Conservation (phyloP, 2,329 filamentous ascomycete species). For the Fusarium gaditjirri region DNA sequence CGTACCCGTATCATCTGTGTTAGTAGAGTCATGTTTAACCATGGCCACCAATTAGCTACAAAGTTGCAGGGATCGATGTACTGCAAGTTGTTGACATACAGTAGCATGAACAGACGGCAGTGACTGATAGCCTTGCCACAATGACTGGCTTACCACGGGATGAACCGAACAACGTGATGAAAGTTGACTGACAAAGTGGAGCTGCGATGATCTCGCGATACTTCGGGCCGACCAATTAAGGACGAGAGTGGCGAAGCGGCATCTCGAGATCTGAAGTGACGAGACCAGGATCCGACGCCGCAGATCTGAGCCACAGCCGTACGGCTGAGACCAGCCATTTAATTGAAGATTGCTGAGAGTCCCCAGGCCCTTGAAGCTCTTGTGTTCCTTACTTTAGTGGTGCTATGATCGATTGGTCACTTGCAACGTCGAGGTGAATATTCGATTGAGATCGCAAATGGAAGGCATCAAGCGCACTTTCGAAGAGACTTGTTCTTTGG, state of each 20-base stretch:
- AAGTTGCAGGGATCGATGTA: neutral
- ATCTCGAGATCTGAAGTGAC: neutral
- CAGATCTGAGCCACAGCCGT: neutral
- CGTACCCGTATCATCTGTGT: too few relatives aligned
- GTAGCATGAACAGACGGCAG: neutral
- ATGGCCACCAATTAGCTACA: too few relatives aligned
- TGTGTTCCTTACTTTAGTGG: neutral
- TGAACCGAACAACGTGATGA: rapidly evolving
- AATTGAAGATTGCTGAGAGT: neutral
- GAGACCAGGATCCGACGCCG: neutral
- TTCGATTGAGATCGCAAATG: rapidly evolving
- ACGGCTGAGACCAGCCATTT: neutral
- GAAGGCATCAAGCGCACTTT: neutral
- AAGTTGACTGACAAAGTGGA: neutral
- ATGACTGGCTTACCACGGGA: too few relatives aligned
- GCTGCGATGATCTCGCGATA: neutral
- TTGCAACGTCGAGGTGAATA: rapidly evolving
- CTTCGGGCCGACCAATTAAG: neutral
- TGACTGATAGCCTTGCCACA: rapidly evolving
- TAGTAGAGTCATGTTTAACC: too few relatives aligned
- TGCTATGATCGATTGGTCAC: too few relatives aligned
- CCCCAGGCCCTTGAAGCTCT: rapidly evolving
- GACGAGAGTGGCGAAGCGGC: neutral
- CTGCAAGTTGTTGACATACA: too few relatives aligned
- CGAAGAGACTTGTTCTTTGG: rapidly evolving